A percentile compares a stretch with the other conserved stretches of the same genome.
Evolutionary conservation across 1,284 basidiomycete genomes (phyloP).

Genomic region (Puccinia triticina): DNA sequence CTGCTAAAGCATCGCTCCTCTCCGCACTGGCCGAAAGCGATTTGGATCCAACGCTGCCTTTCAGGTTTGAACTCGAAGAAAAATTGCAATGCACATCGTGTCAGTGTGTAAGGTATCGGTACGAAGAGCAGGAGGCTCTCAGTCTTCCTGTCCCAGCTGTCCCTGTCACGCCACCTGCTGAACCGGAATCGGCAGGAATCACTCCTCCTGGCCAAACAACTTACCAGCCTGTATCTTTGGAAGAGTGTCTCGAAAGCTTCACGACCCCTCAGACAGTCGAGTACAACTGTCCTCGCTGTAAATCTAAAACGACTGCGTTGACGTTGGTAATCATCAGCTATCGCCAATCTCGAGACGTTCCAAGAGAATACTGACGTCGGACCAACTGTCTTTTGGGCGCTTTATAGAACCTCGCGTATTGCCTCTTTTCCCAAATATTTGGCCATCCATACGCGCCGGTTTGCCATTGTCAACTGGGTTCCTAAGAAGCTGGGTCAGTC

Average conservation of each 20-base stretch:
- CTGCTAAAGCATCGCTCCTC: conserved; percentile 59
- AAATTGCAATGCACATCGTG: conserved; percentile 81
- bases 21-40: conserved; percentile 61
- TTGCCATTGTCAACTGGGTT: conserved; percentile 96
- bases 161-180: conserved; percentile 59
- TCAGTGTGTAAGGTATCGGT: conserved; percentile 81
- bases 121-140: conserved; percentile 76
- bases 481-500: conserved; percentile 83
- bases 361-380: background rate
- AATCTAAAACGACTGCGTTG: conserved; percentile 25
- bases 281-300: conserved; percentile 70
- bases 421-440: conserved; percentile 86
- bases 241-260: conserved; percentile 71
- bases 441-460: conserved; percentile 88
- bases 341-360: background rate
- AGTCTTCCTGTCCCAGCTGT: conserved; percentile 77
- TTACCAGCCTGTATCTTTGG: conserved; percentile 74
- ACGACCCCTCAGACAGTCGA: conserved; percentile 71
- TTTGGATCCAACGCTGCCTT: conserved; percentile 69
- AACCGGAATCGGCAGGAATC: conserved; percentile 59
- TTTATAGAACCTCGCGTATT: conserved; percentile 71
- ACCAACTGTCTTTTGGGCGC: background rate
- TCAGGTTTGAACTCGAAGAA: conserved; percentile 83
- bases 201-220: conserved; percentile 68
- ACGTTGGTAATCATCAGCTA: conserved; percentile 63